phyloP scores from a whole-genome alignment of 208 protist genomes.

The Leishmania major region DNA sequence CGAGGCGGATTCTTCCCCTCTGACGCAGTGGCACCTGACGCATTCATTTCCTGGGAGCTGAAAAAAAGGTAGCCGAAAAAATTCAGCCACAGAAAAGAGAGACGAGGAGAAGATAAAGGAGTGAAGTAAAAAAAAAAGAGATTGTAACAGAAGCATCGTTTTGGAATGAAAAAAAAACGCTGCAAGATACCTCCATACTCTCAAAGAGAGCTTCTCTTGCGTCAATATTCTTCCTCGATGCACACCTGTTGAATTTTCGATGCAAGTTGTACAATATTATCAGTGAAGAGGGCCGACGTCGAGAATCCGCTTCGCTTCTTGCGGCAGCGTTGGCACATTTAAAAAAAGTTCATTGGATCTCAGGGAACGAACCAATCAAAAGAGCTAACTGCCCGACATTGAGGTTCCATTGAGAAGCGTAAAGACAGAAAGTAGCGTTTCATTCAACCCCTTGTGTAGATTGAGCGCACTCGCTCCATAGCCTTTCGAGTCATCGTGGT shows the following conservation, averaged over 20 bases:
- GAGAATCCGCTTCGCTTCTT: not conserved
- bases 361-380: not conserved
- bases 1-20: not conserved
- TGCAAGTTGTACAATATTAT: not conserved
- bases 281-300: not conserved
- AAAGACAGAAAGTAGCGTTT: not conserved
- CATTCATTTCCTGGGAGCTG: conserved; percentile 3
- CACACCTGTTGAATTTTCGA: not conserved
- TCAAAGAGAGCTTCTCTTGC: not conserved
- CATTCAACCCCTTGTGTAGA: not conserved
- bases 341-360: not conserved
- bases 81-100: not conserved
- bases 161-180: not conserved
- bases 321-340: not conserved
- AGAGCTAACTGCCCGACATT: not conserved
- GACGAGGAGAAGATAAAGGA: not conserved
- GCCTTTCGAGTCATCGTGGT: not conserved
- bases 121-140: not conserved
- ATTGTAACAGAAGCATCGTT: not conserved
- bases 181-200: not conserved
- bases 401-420: not conserved
- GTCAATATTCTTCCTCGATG: too few species aligned
- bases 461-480: not conserved
- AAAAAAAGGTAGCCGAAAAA: not conserved
- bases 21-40: not conserved